phyloP scores from a whole-genome alignment of 176 grass and related monocot genomes.

The Rhipidocladum racemiflorum region DNA sequence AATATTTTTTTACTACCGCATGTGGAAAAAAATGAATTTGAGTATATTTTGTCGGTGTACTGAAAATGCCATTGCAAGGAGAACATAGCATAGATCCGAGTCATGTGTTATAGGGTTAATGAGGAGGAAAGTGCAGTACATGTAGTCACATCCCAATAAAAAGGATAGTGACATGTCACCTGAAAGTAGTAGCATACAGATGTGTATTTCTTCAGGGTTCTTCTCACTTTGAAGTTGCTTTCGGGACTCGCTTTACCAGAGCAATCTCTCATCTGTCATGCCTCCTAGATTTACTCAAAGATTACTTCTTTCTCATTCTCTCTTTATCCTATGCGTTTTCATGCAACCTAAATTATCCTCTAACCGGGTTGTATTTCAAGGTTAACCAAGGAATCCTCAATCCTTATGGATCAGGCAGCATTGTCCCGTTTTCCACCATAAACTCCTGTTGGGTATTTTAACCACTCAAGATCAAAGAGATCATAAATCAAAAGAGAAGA shows the following conservation, averaged over 20 bases:
- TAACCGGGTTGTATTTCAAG: not conserved
- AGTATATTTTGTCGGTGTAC: not conserved
- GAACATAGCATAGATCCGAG: not conserved
- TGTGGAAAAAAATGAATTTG: not conserved
- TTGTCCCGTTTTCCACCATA: conserved; percentile 1
- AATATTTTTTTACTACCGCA: not conserved
- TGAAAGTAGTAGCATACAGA: conserved; percentile 27
- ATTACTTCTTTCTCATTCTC: conserved; percentile 2
- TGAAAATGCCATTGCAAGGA: not conserved
- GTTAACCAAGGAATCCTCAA: conserved; percentile 2
- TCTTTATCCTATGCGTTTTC: conserved; percentile 18
- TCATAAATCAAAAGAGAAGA: not conserved
- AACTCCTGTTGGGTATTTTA: conserved; percentile 23
- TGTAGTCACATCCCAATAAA: conserved; percentile 2
- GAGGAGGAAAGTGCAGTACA: not conserved
- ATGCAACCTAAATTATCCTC: conserved; percentile 39
- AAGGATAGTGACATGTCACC: conserved; percentile 34
- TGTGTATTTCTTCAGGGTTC: conserved; percentile 33
- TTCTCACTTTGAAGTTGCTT: conserved; percentile 39
- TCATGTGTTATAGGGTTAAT: not conserved
- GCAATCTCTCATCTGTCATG: conserved; percentile 31
- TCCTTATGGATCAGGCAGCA: conserved; percentile 4
- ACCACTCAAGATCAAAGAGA: conserved; percentile 7
- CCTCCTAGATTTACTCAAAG: conserved; percentile 42
- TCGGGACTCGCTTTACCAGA: conserved; percentile 24